Evolutionary conservation across 108 stramenopile genomes (phyloP).

Genomic region (Fragilariopsis cylindrus): DNA sequence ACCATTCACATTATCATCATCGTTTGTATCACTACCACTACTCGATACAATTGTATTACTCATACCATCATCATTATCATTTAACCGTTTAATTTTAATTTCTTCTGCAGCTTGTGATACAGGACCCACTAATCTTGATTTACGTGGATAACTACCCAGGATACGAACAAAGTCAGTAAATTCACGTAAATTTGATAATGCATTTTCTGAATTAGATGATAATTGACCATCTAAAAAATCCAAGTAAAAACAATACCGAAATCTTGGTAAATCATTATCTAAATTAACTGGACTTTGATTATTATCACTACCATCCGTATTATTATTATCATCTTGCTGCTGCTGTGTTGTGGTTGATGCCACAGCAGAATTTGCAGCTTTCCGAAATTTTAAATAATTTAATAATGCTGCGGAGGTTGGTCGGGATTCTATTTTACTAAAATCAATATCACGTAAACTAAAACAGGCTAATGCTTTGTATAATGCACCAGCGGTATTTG

Average conservation of each 20-base stretch:
- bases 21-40: slow-evolving; percentile 56
- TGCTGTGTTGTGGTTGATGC: slow-evolving; percentile 29
- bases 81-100: slow-evolving; percentile 38
- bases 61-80: background rate
- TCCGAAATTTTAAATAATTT: slow-evolving; percentile 79
- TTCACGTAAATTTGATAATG: slow-evolving; percentile 81
- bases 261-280: slow-evolving; percentile 58
- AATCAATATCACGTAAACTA: slow-evolving; percentile 92
- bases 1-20: slow-evolving; percentile 19
- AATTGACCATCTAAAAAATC: slow-evolving; percentile 79
- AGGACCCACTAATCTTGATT: slow-evolving; percentile 81
- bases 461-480: slow-evolving; percentile 97
- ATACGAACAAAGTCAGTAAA: slow-evolving; percentile 86
- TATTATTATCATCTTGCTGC: slow-evolving; percentile 1
- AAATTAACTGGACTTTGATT: background rate
- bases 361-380: background rate
- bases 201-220: slow-evolving; percentile 78
- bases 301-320: background rate
- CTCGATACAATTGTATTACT: slow-evolving; percentile 37
- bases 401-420: slow-evolving; percentile 87
- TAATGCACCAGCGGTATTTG: slow-evolving; percentile 91
- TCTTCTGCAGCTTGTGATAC: slow-evolving; percentile 73
- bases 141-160: slow-evolving; percentile 85
- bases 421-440: slow-evolving; percentile 95
- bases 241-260: slow-evolving; percentile 91